Evolutionary conservation across 2,329 filamentous ascomycete species (phyloP).

Genomic region (Parastagonospora avenae): DNA sequence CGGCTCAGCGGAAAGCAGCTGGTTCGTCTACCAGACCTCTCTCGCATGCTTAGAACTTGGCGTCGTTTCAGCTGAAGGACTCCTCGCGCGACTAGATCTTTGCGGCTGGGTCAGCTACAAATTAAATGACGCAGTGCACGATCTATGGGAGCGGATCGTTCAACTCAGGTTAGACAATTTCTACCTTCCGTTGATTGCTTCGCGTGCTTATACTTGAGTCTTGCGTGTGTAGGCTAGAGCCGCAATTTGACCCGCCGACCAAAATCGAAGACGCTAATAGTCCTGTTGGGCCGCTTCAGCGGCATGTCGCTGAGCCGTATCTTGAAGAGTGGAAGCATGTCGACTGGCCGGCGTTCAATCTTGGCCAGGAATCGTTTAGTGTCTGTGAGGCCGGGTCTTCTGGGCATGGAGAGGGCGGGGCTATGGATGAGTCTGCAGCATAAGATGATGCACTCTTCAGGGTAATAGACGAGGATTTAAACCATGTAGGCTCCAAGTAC

Average conservation of each 20-base stretch:
- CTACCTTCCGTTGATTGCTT: constrained; percentile 29
- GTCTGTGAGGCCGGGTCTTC: too few relatives aligned
- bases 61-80: constrained; percentile 26
- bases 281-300: constrained; percentile 37
- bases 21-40: constrained; percentile 42
- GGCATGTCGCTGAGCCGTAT: constrained; percentile 33
- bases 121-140: constrained; percentile 36
- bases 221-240: constrained; percentile 35
- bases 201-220: constrained; percentile 41
- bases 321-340: constrained; percentile 39
- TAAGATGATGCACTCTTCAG: too few relatives aligned
- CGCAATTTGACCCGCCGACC: constrained; percentile 24
- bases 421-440: background rate
- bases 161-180: constrained; percentile 44
- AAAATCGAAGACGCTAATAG: constrained; percentile 23
- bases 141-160: constrained; percentile 39
- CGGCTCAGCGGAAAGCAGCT: constrained; percentile 34
- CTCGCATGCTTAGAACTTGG: constrained; percentile 40
- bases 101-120: constrained; percentile 48
- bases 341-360: constrained; percentile 32
- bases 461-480: too few relatives aligned
- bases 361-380: too few relatives aligned
- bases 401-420: background rate
- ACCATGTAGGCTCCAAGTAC: too few relatives aligned
- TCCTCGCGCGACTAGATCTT: constrained; percentile 37